A percentile compares a stretch with the other conserved stretches of the same genome.
Evolutionary conservation across 495 filamentous ascomycete genomes (phyloP).

Genomic region (Friedmanniomyces simplex): DNA sequence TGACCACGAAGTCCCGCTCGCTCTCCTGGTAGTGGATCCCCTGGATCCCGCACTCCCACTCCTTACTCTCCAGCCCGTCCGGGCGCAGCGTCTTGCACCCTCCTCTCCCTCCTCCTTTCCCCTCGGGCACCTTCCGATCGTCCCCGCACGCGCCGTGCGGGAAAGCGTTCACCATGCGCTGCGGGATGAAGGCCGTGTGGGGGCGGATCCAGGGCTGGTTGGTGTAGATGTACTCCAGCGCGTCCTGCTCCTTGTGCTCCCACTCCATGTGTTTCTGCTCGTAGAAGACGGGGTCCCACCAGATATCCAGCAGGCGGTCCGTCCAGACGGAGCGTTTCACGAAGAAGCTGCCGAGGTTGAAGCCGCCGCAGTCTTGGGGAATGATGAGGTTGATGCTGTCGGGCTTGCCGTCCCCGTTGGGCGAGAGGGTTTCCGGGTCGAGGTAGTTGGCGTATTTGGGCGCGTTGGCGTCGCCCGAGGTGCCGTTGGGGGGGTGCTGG

Average conservation of each 20-base stretch:
- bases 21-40: slow-evolving; percentile 75
- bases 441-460: slow-evolving; percentile 44
- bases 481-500: slow-evolving; percentile 55
- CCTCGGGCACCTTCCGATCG: slow-evolving; percentile 31
- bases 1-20: slow-evolving; percentile 90
- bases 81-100: slow-evolving; percentile 4
- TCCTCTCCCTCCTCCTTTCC: too few relatives aligned
- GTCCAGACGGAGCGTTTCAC: slow-evolving; percentile 75
- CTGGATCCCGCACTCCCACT: slow-evolving; percentile 48
- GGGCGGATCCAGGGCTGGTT: slow-evolving; percentile 89
- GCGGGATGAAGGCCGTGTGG: slow-evolving; percentile 79
- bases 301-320: slow-evolving; percentile 85
- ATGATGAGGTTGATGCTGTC: slow-evolving; percentile 77
- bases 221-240: slow-evolving; percentile 82
- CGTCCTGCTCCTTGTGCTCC: slow-evolving; percentile 98
- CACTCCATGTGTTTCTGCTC: slow-evolving; percentile 99
- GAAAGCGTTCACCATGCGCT: slow-evolving; percentile 90
- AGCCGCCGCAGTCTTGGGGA: slow-evolving; percentile 89
- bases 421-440: slow-evolving; percentile 57
- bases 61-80: slow-evolving; percentile 44
- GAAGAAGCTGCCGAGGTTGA: slow-evolving; percentile 96
- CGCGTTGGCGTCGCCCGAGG: slow-evolving; percentile 29
- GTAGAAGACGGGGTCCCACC: slow-evolving; percentile 98
- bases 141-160: slow-evolving; percentile 82
- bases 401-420: slow-evolving; percentile 60